phyloP scores from a whole-genome alignment of 192 early-diverging fungal genomes.

The Coemansia sp. region DNA sequence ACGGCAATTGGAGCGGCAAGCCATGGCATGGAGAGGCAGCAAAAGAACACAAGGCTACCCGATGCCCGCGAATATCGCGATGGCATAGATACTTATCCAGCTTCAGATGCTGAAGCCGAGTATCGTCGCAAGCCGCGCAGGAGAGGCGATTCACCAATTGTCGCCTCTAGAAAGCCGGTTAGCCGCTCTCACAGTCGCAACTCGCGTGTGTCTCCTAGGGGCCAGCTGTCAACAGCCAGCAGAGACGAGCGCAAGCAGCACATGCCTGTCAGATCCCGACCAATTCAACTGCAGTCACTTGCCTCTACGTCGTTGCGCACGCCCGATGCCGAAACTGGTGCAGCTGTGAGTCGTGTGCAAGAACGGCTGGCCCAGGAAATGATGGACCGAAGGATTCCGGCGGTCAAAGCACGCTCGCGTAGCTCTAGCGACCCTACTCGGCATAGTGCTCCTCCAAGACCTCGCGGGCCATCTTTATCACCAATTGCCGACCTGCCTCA shows the following conservation, averaged over 20 bases:
- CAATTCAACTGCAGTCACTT: constrained; percentile 19
- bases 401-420: constrained; percentile 1
- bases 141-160: constrained; percentile 5
- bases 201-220: not conserved
- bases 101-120: constrained; percentile 20
- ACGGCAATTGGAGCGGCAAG: not conserved
- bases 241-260: constrained; percentile 6
- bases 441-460: not conserved
- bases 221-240: not conserved
- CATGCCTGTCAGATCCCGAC: constrained; percentile 29
- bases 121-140: constrained; percentile 8
- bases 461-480: constrained; percentile 37
- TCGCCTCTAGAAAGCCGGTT: not conserved
- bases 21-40: not conserved
- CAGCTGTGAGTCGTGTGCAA: constrained; percentile 41
- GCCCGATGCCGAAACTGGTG: constrained; percentile 19
- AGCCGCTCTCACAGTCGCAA: constrained; percentile 27
- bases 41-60: not conserved
- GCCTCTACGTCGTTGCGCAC: not conserved
- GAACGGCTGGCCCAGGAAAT: constrained; percentile 31
- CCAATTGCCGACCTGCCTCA: constrained; percentile 8
- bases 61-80: not conserved
- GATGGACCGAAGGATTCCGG: constrained; percentile 11
- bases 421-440: constrained; percentile 1
- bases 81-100: constrained; percentile 5